These are phyloP conservation scores for Exophiala spinifera DNA, from an alignment of 2,329 filamentous ascomycete species.

Conservation along the genomic window DNA sequence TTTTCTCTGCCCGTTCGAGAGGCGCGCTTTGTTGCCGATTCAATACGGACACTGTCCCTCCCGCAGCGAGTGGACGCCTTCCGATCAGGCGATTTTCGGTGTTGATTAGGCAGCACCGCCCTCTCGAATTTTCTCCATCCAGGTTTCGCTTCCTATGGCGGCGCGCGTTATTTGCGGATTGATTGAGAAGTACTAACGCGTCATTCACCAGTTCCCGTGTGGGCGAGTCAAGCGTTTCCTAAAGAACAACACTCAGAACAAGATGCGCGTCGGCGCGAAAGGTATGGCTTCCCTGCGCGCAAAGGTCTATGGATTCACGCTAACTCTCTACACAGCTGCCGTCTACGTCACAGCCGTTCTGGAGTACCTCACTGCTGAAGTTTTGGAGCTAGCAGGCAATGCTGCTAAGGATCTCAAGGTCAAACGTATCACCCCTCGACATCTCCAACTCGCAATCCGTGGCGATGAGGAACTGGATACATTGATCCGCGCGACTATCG, in stretches of 20 bases:
- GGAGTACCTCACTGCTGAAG: conserved; percentile 96
- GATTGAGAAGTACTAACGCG: conserved; percentile 5
- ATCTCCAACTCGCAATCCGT: conserved; percentile 95
- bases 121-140: too few species aligned
- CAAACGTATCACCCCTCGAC: conserved; percentile 98
- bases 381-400: conserved; percentile 95
- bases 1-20: too few species aligned
- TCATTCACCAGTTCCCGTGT: conserved; percentile 75
- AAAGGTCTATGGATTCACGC: conserved; percentile 13
- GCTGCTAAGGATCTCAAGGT: conserved; percentile 99
- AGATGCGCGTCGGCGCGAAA: conserved; percentile 99
- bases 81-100: not conserved
- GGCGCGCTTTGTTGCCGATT: not conserved
- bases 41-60: not conserved
- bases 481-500: conserved; percentile 94
- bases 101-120: too few species aligned
- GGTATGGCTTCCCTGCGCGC: conserved; percentile 36
- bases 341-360: conserved; percentile 98
- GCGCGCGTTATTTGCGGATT: not conserved
- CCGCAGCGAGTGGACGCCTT: not conserved
- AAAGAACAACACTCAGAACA: conserved; percentile 98
- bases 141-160: not conserved
- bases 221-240: conserved; percentile 99
- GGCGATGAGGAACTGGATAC: conserved; percentile 98
- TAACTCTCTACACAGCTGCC: conserved; percentile 57